A percentile compares a stretch with the other conserved stretches of the same genome.
These are phyloP conservation scores for Elsinoe australis DNA, from an alignment of 2,329 filamentous ascomycete species.

Conservation along the genomic window DNA sequence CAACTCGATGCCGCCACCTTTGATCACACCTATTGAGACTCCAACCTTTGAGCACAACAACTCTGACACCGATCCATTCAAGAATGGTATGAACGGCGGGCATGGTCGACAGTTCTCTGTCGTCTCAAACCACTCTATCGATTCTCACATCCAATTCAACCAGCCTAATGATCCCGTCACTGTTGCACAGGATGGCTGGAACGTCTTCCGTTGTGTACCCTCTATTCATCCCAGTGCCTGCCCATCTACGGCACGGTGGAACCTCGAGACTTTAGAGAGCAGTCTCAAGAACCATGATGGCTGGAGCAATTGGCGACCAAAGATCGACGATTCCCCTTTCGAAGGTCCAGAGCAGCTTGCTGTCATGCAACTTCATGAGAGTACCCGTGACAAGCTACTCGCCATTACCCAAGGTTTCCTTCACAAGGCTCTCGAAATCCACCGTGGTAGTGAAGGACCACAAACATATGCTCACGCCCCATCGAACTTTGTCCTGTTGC, in stretches of 20 bases:
- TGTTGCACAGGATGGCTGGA: slow-evolving; percentile 46
- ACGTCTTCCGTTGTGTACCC: slow-evolving; percentile 46
- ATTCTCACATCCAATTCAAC: slow-evolving; percentile 1
- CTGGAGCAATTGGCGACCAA: slow-evolving; percentile 46
- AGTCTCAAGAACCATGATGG: slow-evolving; percentile 45
- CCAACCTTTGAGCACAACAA: slow-evolving; percentile 41
- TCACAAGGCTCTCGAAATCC: slow-evolving; percentile 62
- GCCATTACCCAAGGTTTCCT: slow-evolving; percentile 64
- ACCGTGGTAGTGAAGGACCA: slow-evolving; percentile 35
- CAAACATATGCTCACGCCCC: slow-evolving; percentile 27
- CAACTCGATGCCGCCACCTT: slow-evolving; percentile 31
- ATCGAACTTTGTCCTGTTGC: slow-evolving; percentile 58
- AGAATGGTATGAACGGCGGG: slow-evolving; percentile 33
- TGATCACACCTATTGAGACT: slow-evolving; percentile 42
- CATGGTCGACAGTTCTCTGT: slow-evolving; percentile 37
- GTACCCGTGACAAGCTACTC: slow-evolving; percentile 60
- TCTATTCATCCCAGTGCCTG: slow-evolving; percentile 42
- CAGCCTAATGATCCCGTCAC: slow-evolving; percentile 43
- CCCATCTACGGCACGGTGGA: slow-evolving; percentile 44
- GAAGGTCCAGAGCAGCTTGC: slow-evolving; percentile 40
- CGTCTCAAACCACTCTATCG: slow-evolving; percentile 20
- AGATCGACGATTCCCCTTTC: slow-evolving; percentile 43
- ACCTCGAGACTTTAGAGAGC: slow-evolving; percentile 45
- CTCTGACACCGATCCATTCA: slow-evolving; percentile 41
- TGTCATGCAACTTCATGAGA: slow-evolving; percentile 44